phyloP scores from a whole-genome alignment of 805 yeast species.

The Cyberlindnera euphorbiae region DNA sequence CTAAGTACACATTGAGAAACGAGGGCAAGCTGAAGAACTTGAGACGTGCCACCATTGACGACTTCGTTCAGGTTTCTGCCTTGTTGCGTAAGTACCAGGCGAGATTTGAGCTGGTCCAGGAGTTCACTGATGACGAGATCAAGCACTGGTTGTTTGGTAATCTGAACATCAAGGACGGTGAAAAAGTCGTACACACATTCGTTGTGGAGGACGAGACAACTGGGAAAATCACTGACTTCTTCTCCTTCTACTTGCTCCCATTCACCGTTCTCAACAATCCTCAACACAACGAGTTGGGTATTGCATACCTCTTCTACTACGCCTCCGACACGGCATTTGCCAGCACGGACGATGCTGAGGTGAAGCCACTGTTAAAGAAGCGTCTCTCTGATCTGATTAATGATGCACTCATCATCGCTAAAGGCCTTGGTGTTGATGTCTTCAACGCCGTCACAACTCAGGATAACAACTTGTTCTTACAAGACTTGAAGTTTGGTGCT shows the following conservation, averaged over 20 bases:
- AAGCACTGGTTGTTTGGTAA: constrained; percentile 77
- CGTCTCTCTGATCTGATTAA: constrained; percentile 59
- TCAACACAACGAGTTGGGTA: constrained; percentile 61
- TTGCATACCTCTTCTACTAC: constrained; percentile 87
- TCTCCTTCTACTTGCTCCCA: constrained; percentile 86
- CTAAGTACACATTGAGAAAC: constrained; percentile 57
- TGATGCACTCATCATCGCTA: constrained; percentile 76
- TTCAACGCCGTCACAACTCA: constrained; percentile 90
- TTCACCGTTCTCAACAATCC: constrained; percentile 72
- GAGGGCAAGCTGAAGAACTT: constrained; percentile 48
- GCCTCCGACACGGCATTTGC: constrained; percentile 63
- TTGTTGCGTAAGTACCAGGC: constrained; percentile 60
- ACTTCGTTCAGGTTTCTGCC: constrained; percentile 57
- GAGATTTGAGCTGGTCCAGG: constrained; percentile 69
- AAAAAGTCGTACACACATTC: constrained; percentile 63
- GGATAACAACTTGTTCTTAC: constrained; percentile 81
- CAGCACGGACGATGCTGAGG: constrained; percentile 33
- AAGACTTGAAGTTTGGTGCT: constrained; percentile 79
- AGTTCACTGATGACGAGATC: constrained; percentile 63
- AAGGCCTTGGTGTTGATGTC: constrained; percentile 70
- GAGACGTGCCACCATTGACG: constrained; percentile 47
- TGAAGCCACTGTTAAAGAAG: constrained; percentile 41
- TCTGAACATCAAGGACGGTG: constrained; percentile 29
- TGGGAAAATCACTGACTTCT: constrained; percentile 77
- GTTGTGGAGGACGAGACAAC: constrained; percentile 60